phyloP scores from a whole-genome alignment of 2,329 filamentous ascomycete species.

The Fusarium sp. region DNA sequence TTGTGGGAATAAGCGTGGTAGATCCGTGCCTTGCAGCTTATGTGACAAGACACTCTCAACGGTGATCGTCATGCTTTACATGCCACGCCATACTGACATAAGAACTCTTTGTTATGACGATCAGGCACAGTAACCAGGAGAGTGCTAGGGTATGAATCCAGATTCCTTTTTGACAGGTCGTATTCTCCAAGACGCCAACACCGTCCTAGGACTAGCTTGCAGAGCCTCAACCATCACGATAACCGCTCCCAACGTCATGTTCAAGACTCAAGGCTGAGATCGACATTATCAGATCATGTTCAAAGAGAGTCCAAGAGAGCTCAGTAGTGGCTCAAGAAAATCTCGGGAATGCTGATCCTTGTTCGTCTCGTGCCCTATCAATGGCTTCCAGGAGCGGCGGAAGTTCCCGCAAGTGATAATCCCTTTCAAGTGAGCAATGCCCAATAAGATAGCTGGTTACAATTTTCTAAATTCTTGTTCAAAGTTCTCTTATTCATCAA shows the following conservation, averaged over 20 bases:
- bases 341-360: not conserved
- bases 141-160: not conserved
- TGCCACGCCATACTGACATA: not conserved
- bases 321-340: not conserved
- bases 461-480: fast-evolving
- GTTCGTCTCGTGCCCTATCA: not conserved
- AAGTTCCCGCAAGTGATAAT: not conserved
- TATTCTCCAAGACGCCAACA: not conserved
- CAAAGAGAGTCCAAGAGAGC: fast-evolving
- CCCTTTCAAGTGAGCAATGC: not conserved
- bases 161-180: not conserved
- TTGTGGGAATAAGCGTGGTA: slow-evolving; percentile 2
- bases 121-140: not conserved
- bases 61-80: not conserved
- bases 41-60: slow-evolving; percentile 3
- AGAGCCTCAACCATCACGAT: not conserved
- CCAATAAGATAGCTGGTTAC: not conserved
- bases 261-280: not conserved
- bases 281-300: not conserved
- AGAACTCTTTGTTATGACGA: not conserved
- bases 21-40: slow-evolving; percentile 17
- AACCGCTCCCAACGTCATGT: not conserved
- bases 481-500: fast-evolving
- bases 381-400: too few species aligned
- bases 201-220: not conserved